Conservation (phyloP, 345 rosid species). For the Pseudoturritis turrita region DNA sequence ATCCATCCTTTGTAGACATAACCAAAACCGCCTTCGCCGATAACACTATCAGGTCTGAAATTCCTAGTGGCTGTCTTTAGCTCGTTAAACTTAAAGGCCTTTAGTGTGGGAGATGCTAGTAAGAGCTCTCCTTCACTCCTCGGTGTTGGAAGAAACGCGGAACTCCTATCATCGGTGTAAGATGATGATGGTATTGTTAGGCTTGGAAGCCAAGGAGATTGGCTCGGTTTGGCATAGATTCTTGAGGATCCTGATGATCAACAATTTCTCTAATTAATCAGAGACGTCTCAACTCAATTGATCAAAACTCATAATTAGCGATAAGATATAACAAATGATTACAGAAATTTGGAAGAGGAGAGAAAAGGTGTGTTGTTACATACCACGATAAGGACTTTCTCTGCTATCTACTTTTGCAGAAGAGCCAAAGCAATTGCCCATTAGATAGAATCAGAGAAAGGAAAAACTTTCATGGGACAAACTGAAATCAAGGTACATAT, state of each 20-base stretch:
- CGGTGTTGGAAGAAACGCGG: slow-evolving; percentile 46
- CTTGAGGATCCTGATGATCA: slow-evolving; percentile 50
- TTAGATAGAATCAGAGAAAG: background rate
- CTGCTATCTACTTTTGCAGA: slow-evolving; percentile 49
- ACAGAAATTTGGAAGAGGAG: background rate
- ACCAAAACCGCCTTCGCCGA: slow-evolving; percentile 92
- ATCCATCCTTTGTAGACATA: slow-evolving; percentile 89
- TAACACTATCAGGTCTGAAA: slow-evolving; percentile 77
- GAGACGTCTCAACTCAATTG: background rate
- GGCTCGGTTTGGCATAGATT: slow-evolving; percentile 53
- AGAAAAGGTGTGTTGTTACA: slow-evolving; percentile 26
- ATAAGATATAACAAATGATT: background rate
- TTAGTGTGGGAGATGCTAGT: slow-evolving; percentile 68
- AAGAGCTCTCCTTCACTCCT: slow-evolving; percentile 74
- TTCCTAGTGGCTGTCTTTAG: slow-evolving; percentile 77
- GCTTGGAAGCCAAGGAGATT: slow-evolving; percentile 37
- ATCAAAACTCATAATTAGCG: background rate
- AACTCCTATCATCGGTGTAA: slow-evolving; percentile 3
- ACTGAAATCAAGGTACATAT: background rate
- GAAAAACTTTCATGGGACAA: background rate
- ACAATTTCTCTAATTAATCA: background rate
- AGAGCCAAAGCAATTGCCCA: slow-evolving; percentile 67
- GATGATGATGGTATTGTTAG: slow-evolving; percentile 48
- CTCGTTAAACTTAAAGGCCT: slow-evolving; percentile 66
- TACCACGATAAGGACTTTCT: slow-evolving; percentile 39